Evolutionary conservation across 148 eudicot genomes (phyloP), one percentile per base, ranked within the genome.

Genomic region (Nyssa sinensis): DNA sequence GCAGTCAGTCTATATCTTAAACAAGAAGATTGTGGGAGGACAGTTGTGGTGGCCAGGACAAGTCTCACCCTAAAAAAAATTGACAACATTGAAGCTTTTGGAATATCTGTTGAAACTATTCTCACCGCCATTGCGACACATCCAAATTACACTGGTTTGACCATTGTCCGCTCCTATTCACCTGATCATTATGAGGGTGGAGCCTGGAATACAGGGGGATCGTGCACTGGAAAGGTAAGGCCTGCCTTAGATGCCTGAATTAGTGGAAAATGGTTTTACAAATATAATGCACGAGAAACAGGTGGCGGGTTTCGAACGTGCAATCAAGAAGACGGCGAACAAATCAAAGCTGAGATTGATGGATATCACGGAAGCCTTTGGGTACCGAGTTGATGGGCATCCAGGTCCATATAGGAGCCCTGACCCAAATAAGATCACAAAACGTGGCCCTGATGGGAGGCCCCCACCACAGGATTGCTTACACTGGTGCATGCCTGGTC

Each of bases 141-240:
- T 78, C 89, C 88, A 0, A 87, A 88, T 55, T 94, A 64, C 83
- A 87, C 86, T 0, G 98, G 97, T 33, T 70, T 94, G 29, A 79
- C 97, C 70, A 92, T 94, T 19, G 82, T 94, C 19, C 87, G 97
- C 13, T 86, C 93, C 23, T 94, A 67, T 80, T 94, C 98, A 47
- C 98, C 97, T 1, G 98, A 94, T 76, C 98, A 94, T 75, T 94
- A 94, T 21, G 97, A 92, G 77, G 98, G 98, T 33, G 97, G 98
- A 14, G 89, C 93, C 0, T 94, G 98, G 98, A 94, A 94, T 72
- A 90, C 96, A 0, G 98, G 98, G 41, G 98, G 98, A 19, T 94
- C 98, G 1, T 94, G 98, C 73, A 92, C 98, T 0, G 98, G 98
- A 19, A 88, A 94, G 75, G 90, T 71, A 33, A 80, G 83, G 67